Evolutionary conservation across 2,329 filamentous ascomycete genomes (phyloP).

Genomic region (Esteya vermicola): DNA sequence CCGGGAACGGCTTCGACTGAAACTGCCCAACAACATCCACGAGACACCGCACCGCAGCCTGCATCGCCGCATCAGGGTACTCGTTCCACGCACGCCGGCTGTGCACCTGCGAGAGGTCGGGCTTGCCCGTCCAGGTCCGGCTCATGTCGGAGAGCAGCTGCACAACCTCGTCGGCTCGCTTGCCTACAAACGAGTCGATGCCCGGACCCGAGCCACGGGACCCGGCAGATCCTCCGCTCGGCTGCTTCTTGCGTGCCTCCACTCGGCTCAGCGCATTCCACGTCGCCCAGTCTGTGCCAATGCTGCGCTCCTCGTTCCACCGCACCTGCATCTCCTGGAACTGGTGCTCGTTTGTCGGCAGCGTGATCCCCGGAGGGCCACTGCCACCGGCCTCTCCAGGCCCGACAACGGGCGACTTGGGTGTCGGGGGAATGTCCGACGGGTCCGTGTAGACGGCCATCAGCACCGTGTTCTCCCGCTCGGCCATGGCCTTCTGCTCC

Average conservation of each 20-base stretch:
- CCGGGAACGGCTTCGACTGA: constrained; percentile 31
- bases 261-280: constrained; percentile 8
- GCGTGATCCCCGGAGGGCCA: constrained; percentile 9
- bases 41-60: constrained; percentile 26
- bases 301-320: constrained; percentile 25
- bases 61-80: constrained; percentile 27
- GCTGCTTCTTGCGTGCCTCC: not conserved
- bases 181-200: constrained; percentile 5
- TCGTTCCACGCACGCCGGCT: constrained; percentile 18
- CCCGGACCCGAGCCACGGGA: no score
- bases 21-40: constrained; percentile 27
- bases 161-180: constrained; percentile 26
- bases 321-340: constrained; percentile 35
- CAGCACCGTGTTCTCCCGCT: constrained; percentile 43
- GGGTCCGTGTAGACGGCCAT: constrained; percentile 44
- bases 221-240: constrained; percentile 13
- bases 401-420: constrained; percentile 33
- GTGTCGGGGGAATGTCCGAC: constrained; percentile 40
- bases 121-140: constrained; percentile 26
- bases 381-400: not conserved
- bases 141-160: constrained; percentile 29
- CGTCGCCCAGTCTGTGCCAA: constrained; percentile 8
- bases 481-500: constrained; percentile 39
- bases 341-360: constrained; percentile 24
- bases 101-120: constrained; percentile 20